Conservation (phyloP, 2,329 filamentous ascomycete genomes). For the Calonectria multiphialidica region DNA sequence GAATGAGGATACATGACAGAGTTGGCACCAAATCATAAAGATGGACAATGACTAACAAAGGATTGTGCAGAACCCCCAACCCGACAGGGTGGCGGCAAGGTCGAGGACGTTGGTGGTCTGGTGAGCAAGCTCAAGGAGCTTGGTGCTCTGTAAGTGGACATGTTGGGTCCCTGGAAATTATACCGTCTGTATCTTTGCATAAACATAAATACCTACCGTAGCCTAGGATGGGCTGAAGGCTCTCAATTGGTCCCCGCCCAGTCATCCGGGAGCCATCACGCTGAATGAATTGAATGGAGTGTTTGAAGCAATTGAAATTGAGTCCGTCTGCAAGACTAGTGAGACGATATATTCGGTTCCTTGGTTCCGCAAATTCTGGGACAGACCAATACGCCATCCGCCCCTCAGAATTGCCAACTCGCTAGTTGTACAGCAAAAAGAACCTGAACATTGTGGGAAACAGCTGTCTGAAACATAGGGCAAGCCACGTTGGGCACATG, state of each 20-base stretch:
- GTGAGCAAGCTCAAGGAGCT: conserved; percentile 95
- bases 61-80: conserved; percentile 78
- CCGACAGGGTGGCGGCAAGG: conserved; percentile 94
- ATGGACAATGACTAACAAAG: conserved; percentile 17
- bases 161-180: background rate
- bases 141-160: conserved; percentile 77
- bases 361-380: background rate
- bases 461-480: background rate
- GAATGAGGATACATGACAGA: background rate
- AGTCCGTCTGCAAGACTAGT: background rate
- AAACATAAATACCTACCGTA: conserved; percentile 15
- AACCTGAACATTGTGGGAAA: too few species aligned
- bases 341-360: background rate
- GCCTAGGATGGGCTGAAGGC: conserved; percentile 15
- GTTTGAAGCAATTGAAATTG: conserved; percentile 1
- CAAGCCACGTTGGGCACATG: background rate
- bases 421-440: too few species aligned
- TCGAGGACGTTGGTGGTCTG: conserved; percentile 96
- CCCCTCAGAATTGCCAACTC: too few species aligned
- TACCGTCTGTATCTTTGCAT: conserved; percentile 1
- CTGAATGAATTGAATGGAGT: conserved; percentile 16
- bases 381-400: background rate
- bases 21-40: background rate
- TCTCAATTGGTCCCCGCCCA: background rate
- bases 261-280: conserved; percentile 2